A percentile compares a stretch with the other conserved stretches of the same genome.
Evolutionary conservation across 2,329 filamentous ascomycete genomes (phyloP).

Genomic region (Lasiodiplodia theobromae): DNA sequence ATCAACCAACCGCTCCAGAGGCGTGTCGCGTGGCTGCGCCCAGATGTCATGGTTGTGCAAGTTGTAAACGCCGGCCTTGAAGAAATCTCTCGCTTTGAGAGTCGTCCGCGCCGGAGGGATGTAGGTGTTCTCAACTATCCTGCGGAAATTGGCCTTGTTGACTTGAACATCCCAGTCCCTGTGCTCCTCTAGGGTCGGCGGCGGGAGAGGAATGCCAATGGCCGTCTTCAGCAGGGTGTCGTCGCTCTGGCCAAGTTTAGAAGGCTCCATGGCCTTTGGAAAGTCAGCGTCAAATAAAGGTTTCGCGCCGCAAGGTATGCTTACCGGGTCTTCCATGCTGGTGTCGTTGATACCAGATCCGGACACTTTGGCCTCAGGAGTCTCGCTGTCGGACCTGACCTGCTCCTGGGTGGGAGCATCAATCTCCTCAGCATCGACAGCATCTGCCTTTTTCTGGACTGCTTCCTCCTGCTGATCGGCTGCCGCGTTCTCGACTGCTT

Average conservation of each 20-base stretch:
- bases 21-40: neutral
- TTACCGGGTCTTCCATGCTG: neutral
- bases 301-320: neutral
- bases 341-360: too few relatives aligned
- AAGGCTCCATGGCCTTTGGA: neutral
- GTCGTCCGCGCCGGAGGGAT: neutral
- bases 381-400: neutral
- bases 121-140: neutral
- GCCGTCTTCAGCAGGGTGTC: neutral
- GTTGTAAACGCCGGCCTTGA: neutral
- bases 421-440: neutral
- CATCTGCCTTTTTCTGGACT: neutral
- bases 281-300: neutral
- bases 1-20: neutral
- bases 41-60: constrained; percentile 3
- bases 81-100: neutral
- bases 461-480: neutral
- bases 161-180: neutral
- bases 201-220: neutral
- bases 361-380: too few relatives aligned
- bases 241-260: neutral
- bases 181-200: neutral
- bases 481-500: neutral
- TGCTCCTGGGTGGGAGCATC: neutral
- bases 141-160: neutral